phyloP scores from a whole-genome alignment of 768 basidiomycete species.

The Boletus eberwhitei region DNA sequence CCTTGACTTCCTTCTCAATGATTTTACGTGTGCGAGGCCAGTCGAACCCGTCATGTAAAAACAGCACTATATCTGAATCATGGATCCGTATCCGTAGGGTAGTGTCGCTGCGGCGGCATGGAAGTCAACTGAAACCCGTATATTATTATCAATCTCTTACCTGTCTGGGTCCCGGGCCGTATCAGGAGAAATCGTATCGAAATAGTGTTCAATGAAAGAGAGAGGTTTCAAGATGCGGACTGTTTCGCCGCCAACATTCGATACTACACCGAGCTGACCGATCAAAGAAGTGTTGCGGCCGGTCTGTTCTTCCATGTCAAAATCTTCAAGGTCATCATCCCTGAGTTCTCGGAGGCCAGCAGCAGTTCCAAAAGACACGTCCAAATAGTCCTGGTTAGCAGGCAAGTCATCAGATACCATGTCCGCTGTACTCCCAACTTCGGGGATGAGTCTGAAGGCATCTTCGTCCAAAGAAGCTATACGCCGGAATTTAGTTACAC shows the following conservation, averaged over 20 bases:
- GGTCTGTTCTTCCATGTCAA: slow-evolving; percentile 36
- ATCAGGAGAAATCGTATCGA: slow-evolving; percentile 61
- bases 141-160: slow-evolving; percentile 36
- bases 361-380: slow-evolving; percentile 74
- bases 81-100: slow-evolving; percentile 53
- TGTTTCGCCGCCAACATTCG: slow-evolving; percentile 78
- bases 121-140: slow-evolving; percentile 3
- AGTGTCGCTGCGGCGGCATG: slow-evolving; percentile 43
- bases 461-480: slow-evolving; percentile 77
- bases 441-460: slow-evolving; percentile 72
- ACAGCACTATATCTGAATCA: slow-evolving; percentile 61
- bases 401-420: slow-evolving; percentile 92
- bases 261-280: slow-evolving; percentile 44
- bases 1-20: slow-evolving; percentile 85
- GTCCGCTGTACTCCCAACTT: slow-evolving; percentile 77
- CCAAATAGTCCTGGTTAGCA: slow-evolving; percentile 83
- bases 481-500: slow-evolving; percentile 1
- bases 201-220: slow-evolving; percentile 71
- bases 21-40: slow-evolving; percentile 82
- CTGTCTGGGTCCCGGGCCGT: slow-evolving; percentile 39
- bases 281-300: slow-evolving; percentile 13
- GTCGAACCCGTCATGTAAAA: slow-evolving; percentile 93
- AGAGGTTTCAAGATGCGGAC: slow-evolving; percentile 72
- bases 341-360: slow-evolving; percentile 70
- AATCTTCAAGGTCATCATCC: slow-evolving; percentile 73